Evolutionary conservation across 495 filamentous ascomycete genomes (phyloP).

Genomic region (Penicillium diatomitis): DNA sequence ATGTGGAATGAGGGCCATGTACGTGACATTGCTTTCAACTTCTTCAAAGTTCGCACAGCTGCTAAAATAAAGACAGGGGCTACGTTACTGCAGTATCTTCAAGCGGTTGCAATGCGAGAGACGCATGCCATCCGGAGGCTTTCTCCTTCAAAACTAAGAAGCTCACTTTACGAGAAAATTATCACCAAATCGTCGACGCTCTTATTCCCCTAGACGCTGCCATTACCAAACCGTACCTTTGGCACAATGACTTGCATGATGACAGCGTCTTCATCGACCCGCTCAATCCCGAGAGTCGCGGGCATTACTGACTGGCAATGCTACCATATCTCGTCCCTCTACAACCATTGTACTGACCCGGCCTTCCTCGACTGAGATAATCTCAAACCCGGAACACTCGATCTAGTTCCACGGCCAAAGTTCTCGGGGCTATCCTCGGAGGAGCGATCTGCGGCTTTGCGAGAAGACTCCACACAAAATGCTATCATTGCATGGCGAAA

Average conservation of each 20-base stretch:
- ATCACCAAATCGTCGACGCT: not conserved
- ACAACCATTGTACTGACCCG: conserved; percentile 24
- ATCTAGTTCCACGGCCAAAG: conserved; percentile 5
- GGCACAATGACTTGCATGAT: not conserved
- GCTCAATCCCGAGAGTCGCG: conserved; percentile 19
- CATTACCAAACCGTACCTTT: not conserved
- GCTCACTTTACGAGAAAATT: not conserved
- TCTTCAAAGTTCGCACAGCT: not conserved
- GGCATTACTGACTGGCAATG: conserved; percentile 35
- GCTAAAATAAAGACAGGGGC: not conserved
- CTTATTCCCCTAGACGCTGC: not conserved
- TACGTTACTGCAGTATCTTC: not conserved
- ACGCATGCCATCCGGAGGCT: not conserved
- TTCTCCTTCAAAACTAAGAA: not conserved
- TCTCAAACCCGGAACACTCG: conserved; percentile 23
- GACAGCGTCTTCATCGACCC: not conserved
- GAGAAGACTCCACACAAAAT: not conserved
- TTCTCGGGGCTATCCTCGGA: not conserved
- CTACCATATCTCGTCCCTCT: conserved; percentile 26
- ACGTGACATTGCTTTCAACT: not conserved
- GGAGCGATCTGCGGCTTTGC: not conserved
- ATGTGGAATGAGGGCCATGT: not conserved
- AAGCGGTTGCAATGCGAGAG: not conserved
- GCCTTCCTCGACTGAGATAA: conserved; percentile 23
- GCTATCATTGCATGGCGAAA: not conserved